phyloP scores from a whole-genome alignment of 2,329 filamentous ascomycete species.

The Endoconidiophora polonica region DNA sequence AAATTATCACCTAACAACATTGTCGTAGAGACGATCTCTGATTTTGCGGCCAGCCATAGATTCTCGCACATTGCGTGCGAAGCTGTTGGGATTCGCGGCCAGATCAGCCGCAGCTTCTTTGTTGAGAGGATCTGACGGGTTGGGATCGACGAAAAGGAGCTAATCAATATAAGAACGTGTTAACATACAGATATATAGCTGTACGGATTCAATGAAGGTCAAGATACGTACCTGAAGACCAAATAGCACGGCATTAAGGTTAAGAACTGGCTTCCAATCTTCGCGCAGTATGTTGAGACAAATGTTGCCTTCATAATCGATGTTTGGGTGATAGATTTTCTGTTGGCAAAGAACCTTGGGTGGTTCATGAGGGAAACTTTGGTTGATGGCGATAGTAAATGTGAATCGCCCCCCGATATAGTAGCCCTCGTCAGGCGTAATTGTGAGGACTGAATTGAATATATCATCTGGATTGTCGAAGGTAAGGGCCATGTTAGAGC shows the following conservation, averaged over 20 bases:
- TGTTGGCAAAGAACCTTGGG: constrained; percentile 94
- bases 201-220: background rate
- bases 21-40: constrained; percentile 55
- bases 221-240: constrained; percentile 54
- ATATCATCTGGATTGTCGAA: constrained; percentile 76
- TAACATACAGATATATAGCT: background rate
- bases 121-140: constrained; percentile 92
- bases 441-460: constrained; percentile 65
- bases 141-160: constrained; percentile 96
- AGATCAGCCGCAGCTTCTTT: constrained; percentile 95
- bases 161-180: constrained; percentile 22
- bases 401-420: constrained; percentile 80
- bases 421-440: constrained; percentile 70
- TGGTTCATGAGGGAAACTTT: constrained; percentile 92
- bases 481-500: constrained; percentile 62
- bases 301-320: constrained; percentile 93
- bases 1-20: background rate
- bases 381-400: constrained; percentile 83
- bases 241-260: constrained; percentile 90
- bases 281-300: constrained; percentile 94
- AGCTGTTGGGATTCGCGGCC: constrained; percentile 66
- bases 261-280: constrained; percentile 98
- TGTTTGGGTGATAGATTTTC: constrained; percentile 99
- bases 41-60: constrained; percentile 71
- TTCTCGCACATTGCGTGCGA: constrained; percentile 76